Evolutionary conservation across 2,329 filamentous ascomycete species (phyloP), one percentile per base, ranked within the genome.

Genomic region (Phyllosticta capitalensis): DNA sequence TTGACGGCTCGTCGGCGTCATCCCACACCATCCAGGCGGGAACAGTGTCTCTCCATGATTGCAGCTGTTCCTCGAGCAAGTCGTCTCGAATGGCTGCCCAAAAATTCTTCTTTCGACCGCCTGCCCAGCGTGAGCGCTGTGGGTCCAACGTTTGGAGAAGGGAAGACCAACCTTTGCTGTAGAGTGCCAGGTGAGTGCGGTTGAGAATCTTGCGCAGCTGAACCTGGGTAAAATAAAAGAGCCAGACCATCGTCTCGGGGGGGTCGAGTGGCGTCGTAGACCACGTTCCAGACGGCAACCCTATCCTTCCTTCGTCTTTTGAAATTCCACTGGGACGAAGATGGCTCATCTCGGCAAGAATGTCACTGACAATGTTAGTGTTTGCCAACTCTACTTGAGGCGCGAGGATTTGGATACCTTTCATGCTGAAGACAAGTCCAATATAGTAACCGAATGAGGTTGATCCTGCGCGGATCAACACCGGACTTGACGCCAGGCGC

Each of bases 351-450:
- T 99, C 94, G 2, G 94, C 94, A 53, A 96, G 81, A 52, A 97
- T 90, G 71, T 97, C 92, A 72, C 91, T 91, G 17, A 12, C 58
- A 49, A 56, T 52, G 30, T 38, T 38, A 38, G 30, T n/a, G n/a
- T n/a, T n/a, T n/a, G n/a, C n/a, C n/a, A n/a, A n/a, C n/a, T n/a
- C n/a, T n/a, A n/a, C n/a, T n/a, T n/a, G n/a, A n/a, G n/a, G n/a
- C n/a, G n/a, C n/a, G 7, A 30, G n/a, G 59, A 63, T 54, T 24
- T 33, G 30, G 26, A 64, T 73, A 38, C 87, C 87, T 96, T 73
- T 97, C 92, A 10, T 97, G 79, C 68, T 97, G 92, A 63, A 96
- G 77, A 69, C 90, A 95, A 7, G 92, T 94, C 92, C 92, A 97
- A 67, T 92, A 96, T 0, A 90, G 87, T 65, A 95, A 69, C 59